These are phyloP conservation scores for Ascochyta lentis DNA, from an alignment of 2,329 filamentous ascomycete genomes.

Conservation along the genomic window DNA sequence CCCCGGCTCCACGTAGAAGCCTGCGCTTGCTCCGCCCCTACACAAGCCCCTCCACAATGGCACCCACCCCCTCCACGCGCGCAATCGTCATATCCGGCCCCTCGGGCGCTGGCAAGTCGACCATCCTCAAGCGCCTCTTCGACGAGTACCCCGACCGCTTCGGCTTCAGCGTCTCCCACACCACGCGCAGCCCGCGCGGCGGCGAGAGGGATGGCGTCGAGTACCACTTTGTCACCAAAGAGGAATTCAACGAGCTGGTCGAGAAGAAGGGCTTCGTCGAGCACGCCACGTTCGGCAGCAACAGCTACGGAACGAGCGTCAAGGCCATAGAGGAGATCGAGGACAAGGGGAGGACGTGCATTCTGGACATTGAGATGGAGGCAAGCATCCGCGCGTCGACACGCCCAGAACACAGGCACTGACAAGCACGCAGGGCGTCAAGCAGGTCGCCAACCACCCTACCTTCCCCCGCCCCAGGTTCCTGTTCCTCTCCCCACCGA, in stretches of 20 bases:
- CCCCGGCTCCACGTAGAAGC: not conserved
- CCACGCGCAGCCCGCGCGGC: constrained; percentile 76
- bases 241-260: constrained; percentile 61
- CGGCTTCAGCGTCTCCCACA: constrained; percentile 70
- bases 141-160: constrained; percentile 71
- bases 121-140: constrained; percentile 76
- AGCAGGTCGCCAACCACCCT: constrained; percentile 80
- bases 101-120: constrained; percentile 81
- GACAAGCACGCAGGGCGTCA: constrained; percentile 69
- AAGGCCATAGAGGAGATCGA: constrained; percentile 78
- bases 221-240: constrained; percentile 72
- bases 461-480: constrained; percentile 74
- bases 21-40: not conserved
- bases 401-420: not conserved
- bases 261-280: constrained; percentile 77
- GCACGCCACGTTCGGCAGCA: constrained; percentile 83
- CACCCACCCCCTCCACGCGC: constrained; percentile 26
- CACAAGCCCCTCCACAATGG: constrained; percentile 17
- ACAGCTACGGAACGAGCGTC: constrained; percentile 86
- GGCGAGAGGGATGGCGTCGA: constrained; percentile 79
- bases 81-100: constrained; percentile 78
- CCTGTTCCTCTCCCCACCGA: constrained; percentile 84
- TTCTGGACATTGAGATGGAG: constrained; percentile 98
- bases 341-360: constrained; percentile 74
- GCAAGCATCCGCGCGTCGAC: constrained; percentile 48